A percentile compares a stretch with the other conserved stretches of the same genome.
Evolutionary conservation across 352 stramenopile species (phyloP).

Genomic region (Phytophthora hybrid): DNA sequence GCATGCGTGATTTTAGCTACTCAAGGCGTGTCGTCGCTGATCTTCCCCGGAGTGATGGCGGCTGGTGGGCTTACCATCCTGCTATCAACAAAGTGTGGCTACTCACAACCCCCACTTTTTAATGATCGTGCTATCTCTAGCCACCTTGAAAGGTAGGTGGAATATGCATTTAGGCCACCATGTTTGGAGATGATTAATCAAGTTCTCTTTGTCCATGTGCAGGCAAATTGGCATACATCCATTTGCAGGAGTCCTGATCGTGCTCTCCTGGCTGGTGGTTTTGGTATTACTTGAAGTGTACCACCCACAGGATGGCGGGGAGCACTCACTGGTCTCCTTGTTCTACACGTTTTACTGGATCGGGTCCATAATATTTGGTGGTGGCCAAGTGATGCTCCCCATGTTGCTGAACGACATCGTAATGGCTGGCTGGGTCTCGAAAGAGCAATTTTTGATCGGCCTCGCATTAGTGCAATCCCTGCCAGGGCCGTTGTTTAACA

Average conservation of each 20-base stretch:
- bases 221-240: conserved; percentile 92
- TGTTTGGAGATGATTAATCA: not conserved
- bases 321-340: conserved; percentile 53
- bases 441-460: conserved; percentile 94
- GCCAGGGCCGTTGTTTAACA: conserved; percentile 96
- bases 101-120: conserved; percentile 34
- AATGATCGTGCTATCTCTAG: conserved; percentile 40
- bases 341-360: conserved; percentile 96
- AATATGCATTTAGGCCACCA: not conserved
- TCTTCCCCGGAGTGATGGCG: conserved; percentile 90
- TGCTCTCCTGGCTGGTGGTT: conserved; percentile 80
- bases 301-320: conserved; percentile 48
- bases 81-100: conserved; percentile 45
- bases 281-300: conserved; percentile 69
- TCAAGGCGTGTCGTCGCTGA: conserved; percentile 69
- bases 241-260: conserved; percentile 73
- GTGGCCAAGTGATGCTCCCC: conserved; percentile 94
- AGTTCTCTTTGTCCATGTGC: not conserved
- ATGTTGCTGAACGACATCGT: conserved; percentile 90
- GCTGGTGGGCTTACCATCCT: conserved; percentile 81
- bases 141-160: conserved; percentile 50
- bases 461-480: conserved; percentile 94
- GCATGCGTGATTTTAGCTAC: conserved; percentile 71
- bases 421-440: conserved; percentile 89
- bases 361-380: conserved; percentile 95